phyloP scores from a whole-genome alignment of 176 grass and related monocot genomes.

The Musa acuminata region DNA sequence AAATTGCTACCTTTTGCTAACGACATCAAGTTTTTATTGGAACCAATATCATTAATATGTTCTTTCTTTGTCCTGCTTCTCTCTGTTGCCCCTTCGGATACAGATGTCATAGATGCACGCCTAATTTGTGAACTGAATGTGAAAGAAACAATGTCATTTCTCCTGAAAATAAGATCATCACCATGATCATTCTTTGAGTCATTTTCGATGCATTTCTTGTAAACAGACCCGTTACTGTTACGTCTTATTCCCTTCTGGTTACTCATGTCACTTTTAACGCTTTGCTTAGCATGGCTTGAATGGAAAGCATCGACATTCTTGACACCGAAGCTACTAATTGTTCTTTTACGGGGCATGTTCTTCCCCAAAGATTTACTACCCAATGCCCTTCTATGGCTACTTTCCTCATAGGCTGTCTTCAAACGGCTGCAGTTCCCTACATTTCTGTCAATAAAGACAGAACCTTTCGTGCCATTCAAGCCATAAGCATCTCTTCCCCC shows the following conservation, averaged over 20 bases:
- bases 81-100: not conserved
- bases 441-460: not conserved
- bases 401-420: not conserved
- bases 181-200: not conserved
- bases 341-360: slow-evolving; percentile 3
- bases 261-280: not conserved
- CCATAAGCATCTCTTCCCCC: not conserved
- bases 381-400: not conserved
- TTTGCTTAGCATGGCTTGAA: slow-evolving; percentile 2
- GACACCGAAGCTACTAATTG: not conserved
- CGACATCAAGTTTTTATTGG: not conserved
- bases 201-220: not conserved
- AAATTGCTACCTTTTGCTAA: not conserved
- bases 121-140: slow-evolving; percentile 9
- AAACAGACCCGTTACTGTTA: not conserved
- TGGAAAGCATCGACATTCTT: not conserved
- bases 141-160: slow-evolving; percentile 16
- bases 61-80: not conserved
- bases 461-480: not conserved
- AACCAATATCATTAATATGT: not conserved
- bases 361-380: not conserved
- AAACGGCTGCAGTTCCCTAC: not conserved
- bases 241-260: not conserved
- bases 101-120: not conserved
- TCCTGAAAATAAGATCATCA: slow-evolving; percentile 3